These are phyloP conservation scores for Barnettozyma vustinii DNA, from an alignment of 805 yeast species.

Conservation along the genomic window DNA sequence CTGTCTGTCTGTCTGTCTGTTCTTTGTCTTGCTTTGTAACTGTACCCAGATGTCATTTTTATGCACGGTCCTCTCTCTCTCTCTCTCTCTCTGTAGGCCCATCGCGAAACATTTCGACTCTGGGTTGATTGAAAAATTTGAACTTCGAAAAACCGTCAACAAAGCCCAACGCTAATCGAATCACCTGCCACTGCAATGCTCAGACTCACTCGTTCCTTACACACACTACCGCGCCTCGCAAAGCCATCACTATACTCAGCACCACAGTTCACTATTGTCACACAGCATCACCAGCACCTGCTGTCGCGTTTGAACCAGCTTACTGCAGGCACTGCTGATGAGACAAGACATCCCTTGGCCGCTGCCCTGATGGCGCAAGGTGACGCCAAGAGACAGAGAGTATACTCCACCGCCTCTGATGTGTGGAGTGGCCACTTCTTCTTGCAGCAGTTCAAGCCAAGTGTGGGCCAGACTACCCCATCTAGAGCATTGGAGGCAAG, in stretches of 20 bases:
- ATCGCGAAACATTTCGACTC: not conserved
- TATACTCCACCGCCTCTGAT: conserved; percentile 87
- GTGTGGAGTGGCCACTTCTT: conserved; percentile 90
- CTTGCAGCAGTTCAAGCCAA: conserved; percentile 50
- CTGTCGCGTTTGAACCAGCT: conserved; percentile 55
- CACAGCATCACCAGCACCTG: conserved; percentile 64
- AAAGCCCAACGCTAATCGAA: not conserved
- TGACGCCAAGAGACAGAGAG: conserved; percentile 56
- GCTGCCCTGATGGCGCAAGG: conserved; percentile 62
- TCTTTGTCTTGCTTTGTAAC: too few relatives aligned
- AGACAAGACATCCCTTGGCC: conserved; percentile 69
- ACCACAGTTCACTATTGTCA: conserved; percentile 59
- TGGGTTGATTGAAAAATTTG: not conserved
- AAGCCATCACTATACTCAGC: conserved; percentile 46
- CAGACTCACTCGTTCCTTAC: conserved; percentile 33
- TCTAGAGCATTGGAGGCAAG: conserved; percentile 30
- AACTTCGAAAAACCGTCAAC: not conserved
- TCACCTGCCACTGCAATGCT: not conserved
- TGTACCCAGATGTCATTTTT: too few relatives aligned
- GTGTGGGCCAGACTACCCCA: conserved; percentile 26
- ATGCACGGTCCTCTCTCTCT: too few relatives aligned
- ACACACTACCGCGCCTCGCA: conserved; percentile 51
- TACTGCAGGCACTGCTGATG: conserved; percentile 77
- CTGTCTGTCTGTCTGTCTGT: too few relatives aligned
- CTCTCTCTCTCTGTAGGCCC: too few relatives aligned